These are phyloP conservation scores for Endotrypanum monterogeii DNA, from an alignment of 208 protist species.

Conservation along the genomic window DNA sequence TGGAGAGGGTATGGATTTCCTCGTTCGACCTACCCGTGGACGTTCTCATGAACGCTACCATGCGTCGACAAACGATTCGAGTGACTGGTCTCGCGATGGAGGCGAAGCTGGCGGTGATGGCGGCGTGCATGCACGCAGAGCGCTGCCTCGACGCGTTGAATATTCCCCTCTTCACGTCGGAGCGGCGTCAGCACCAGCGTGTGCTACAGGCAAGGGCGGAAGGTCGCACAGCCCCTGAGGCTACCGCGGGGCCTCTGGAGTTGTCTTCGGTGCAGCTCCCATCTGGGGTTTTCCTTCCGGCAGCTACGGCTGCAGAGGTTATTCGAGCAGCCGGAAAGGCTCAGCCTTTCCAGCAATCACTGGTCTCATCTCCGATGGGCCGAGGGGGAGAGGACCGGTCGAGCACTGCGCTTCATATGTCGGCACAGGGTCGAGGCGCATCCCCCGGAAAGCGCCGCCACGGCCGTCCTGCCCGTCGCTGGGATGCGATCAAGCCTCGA, in stretches of 20 bases:
- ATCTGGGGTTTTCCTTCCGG: neutral
- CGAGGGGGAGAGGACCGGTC: neutral
- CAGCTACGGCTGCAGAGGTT: conserved; percentile 1
- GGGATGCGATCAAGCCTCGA: conserved; percentile 15
- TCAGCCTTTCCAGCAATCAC: conserved; percentile 4
- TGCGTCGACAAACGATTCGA: conserved; percentile 30
- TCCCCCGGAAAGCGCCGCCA: neutral
- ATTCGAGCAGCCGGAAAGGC: neutral
- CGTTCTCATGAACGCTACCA: conserved; percentile 36
- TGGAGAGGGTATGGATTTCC: conserved; percentile 9
- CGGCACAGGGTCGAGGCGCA: neutral
- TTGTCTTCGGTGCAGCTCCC: conserved; percentile 11
- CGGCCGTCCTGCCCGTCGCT: conserved; percentile 1
- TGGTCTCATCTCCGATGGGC: neutral
- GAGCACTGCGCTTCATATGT: neutral
- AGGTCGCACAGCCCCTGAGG: conserved; percentile 52
- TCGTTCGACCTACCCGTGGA: conserved; percentile 43
- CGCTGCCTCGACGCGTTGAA: conserved; percentile 69
- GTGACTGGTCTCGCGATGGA: conserved; percentile 33
- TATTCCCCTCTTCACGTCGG: conserved; percentile 65
- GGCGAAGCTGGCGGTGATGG: conserved; percentile 46
- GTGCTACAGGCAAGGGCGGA: conserved; percentile 50
- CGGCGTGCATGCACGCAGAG: conserved; percentile 93
- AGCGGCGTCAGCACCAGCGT: conserved; percentile 32
- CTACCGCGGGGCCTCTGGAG: conserved; percentile 35